Evolutionary conservation across 768 basidiomycete genomes (phyloP).

Genomic region (Aureoboletus auriporus): DNA sequence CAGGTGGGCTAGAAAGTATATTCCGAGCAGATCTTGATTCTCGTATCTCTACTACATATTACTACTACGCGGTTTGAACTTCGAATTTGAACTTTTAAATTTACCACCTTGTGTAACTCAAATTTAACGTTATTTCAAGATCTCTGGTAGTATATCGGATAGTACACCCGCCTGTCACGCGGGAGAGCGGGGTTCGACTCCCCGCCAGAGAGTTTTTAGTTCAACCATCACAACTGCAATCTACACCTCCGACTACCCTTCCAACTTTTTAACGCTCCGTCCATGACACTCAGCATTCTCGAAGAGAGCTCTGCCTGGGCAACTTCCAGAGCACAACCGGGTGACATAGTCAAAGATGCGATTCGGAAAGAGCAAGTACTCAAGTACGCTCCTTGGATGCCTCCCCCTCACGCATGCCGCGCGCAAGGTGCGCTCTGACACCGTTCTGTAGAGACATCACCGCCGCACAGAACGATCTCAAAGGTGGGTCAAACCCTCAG

Average conservation of each 20-base stretch:
- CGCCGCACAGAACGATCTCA: constrained; percentile 73
- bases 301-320: constrained; percentile 51
- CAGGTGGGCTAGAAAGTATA: constrained; percentile 59
- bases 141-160: constrained; percentile 50
- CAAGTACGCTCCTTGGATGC: constrained; percentile 42
- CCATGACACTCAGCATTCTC: constrained; percentile 45
- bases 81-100: too few relatives aligned
- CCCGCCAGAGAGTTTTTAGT: constrained; percentile 38
- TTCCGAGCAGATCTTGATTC: constrained; percentile 35
- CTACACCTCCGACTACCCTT: background rate
- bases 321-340: constrained; percentile 36
- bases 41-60: background rate
- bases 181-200: constrained; percentile 44
- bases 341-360: constrained; percentile 71
- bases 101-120: background rate
- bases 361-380: constrained; percentile 73
- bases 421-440: constrained; percentile 1
- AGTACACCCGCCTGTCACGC: constrained; percentile 52
- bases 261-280: background rate
- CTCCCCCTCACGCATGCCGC: background rate
- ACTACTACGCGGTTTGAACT: too few relatives aligned
- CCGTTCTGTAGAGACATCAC: constrained; percentile 56
- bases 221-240: background rate
- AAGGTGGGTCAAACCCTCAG: constrained; percentile 43
- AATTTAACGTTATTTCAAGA: background rate